These are phyloP conservation scores for Gracilaria vermiculophylla DNA, from an alignment of 23 red algal genomes.

Conservation along the genomic window DNA sequence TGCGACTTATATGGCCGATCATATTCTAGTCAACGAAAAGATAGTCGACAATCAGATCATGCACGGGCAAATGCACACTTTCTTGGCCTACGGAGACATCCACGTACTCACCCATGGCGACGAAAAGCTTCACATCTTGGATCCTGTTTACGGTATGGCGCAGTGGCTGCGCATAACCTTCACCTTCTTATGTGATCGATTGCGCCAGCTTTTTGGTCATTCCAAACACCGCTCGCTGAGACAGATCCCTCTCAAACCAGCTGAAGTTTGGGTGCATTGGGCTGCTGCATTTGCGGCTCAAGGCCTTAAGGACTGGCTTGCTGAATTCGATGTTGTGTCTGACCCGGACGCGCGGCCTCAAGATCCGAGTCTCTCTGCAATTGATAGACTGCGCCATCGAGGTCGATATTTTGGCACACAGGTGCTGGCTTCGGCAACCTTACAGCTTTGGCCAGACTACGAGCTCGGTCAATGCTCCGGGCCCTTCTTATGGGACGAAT, in stretches of 20 bases:
- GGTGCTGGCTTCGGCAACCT: constrained; percentile 9
- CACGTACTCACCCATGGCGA: not conserved
- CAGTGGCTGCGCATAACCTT: not conserved
- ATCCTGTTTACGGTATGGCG: not conserved
- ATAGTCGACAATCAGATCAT: constrained; percentile 60
- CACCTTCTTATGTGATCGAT: not conserved
- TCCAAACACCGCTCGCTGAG: not conserved
- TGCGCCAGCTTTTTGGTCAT: not conserved
- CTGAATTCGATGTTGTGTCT: constrained; percentile 31
- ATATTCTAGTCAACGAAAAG: constrained; percentile 40
- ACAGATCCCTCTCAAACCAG: constrained; percentile 23
- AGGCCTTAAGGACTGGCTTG: constrained; percentile 31
- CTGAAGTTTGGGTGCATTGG: constrained; percentile 41
- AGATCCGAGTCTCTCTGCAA: not conserved
- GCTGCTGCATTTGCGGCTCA: constrained; percentile 36
- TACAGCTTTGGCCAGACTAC: constrained; percentile 1
- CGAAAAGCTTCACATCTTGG: not conserved
- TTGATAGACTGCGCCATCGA: not conserved
- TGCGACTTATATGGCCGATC: constrained; percentile 8
- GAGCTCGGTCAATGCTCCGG: not conserved
- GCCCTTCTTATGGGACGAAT: constrained; percentile 10
- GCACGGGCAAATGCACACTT: constrained; percentile 13
- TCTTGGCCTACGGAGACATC: not conserved
- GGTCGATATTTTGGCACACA: constrained; percentile 32
- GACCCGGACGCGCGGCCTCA: constrained; percentile 6